These are phyloP conservation scores for Cyclospora cayetanensis DNA, from an alignment of 169 alveolate genomes.

Conservation along the genomic window DNA sequence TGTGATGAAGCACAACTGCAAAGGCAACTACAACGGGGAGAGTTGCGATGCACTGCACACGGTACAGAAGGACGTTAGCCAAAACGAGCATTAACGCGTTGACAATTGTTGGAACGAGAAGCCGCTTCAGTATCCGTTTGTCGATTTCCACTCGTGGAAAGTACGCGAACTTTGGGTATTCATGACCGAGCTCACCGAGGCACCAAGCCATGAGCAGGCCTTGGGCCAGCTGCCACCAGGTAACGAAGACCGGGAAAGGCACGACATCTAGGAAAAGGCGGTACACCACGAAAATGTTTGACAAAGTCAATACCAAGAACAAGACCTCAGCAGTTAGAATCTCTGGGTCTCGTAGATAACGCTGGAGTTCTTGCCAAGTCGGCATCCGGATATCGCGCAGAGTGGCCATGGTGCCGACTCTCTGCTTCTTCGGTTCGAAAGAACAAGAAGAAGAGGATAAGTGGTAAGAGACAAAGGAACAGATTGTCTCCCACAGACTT, in stretches of 20 bases:
- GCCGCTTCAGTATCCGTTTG: conserved; percentile 80
- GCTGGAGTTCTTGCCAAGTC: conserved; percentile 85
- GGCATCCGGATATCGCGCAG: conserved; percentile 74
- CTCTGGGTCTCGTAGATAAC: conserved; percentile 88
- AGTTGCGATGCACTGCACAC: conserved; percentile 91
- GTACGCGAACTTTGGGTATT: conserved; percentile 87
- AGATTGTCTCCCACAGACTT: conserved; percentile 39
- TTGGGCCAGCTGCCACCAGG: conserved; percentile 94
- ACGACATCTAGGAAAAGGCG: conserved; percentile 89
- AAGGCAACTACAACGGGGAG: conserved; percentile 92
- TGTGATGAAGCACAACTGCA: conserved; percentile 94
- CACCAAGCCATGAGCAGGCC: conserved; percentile 93
- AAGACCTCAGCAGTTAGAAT: conserved; percentile 87
- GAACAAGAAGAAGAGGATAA: background rate
- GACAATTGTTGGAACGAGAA: conserved; percentile 88
- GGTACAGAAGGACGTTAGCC: conserved; percentile 89
- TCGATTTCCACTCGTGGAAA: conserved; percentile 87
- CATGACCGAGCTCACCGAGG: conserved; percentile 90
- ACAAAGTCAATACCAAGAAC: conserved; percentile 87
- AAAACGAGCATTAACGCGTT: conserved; percentile 90
- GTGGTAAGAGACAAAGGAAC: conserved; percentile 20
- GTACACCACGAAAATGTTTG: conserved; percentile 92
- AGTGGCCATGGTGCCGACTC: conserved; percentile 67
- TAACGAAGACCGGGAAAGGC: conserved; percentile 92
- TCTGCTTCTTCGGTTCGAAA: conserved; percentile 4